These are phyloP conservation scores for Magnaporthiopsis poae DNA, from an alignment of 2,329 filamentous ascomycete genomes.

Conservation along the genomic window DNA sequence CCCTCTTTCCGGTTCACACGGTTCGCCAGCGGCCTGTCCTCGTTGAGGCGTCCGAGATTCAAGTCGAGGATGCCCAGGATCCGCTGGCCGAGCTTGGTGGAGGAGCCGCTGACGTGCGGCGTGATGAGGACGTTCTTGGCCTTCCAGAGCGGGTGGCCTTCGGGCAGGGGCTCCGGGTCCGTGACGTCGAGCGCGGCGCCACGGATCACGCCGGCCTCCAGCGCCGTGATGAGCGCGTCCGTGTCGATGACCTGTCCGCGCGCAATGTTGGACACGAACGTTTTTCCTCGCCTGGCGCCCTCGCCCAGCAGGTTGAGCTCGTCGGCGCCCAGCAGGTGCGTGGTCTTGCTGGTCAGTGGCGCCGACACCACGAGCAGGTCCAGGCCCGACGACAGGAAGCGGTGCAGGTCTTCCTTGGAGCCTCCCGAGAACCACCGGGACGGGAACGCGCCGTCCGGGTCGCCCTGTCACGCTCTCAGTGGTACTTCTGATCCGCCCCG, in stretches of 20 bases:
- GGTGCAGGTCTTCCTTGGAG: slow-evolving; percentile 22
- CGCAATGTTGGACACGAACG: slow-evolving; percentile 53
- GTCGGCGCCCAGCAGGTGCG: slow-evolving; percentile 30
- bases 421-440: slow-evolving; percentile 30
- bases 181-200: slow-evolving; percentile 60
- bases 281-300: slow-evolving; percentile 21
- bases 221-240: slow-evolving; percentile 40
- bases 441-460: slow-evolving; percentile 31
- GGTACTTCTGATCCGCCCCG: too few species aligned
- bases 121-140: slow-evolving; percentile 47
- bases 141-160: slow-evolving; percentile 50
- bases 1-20: slow-evolving; percentile 15
- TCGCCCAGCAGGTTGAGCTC: slow-evolving; percentile 19
- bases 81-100: slow-evolving; percentile 6
- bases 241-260: slow-evolving; percentile 29
- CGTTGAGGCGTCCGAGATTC: slow-evolving; percentile 13
- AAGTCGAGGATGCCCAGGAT: slow-evolving; percentile 9
- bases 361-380: slow-evolving; percentile 32
- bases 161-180: slow-evolving; percentile 55
- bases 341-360: slow-evolving; percentile 30
- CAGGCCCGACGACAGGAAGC: slow-evolving; percentile 32
- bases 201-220: slow-evolving; percentile 24
- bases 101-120: slow-evolving; percentile 18
- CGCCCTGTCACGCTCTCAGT: too few species aligned
- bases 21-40: slow-evolving; percentile 14